These are phyloP conservation scores for Talaromyces sp. DNA, from an alignment of 2,329 filamentous ascomycete species.

Conservation along the genomic window DNA sequence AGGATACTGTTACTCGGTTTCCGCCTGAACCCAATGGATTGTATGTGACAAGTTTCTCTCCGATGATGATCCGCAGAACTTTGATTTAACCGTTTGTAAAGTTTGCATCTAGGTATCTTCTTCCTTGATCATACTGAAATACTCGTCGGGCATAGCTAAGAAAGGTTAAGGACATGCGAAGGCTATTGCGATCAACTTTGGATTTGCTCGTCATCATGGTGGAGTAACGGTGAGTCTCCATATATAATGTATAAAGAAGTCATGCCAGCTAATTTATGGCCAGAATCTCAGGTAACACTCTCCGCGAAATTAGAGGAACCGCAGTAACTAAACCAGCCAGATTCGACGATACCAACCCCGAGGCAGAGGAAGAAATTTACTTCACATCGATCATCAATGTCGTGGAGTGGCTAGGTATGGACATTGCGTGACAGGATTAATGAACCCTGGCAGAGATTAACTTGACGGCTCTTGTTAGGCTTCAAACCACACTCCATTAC, in stretches of 20 bases:
- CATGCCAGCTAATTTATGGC: neutral
- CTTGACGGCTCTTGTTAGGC: conserved; percentile 45
- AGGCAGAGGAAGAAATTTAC: conserved; percentile 84
- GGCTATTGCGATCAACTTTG: conserved; percentile 94
- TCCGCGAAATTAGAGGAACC: conserved; percentile 34
- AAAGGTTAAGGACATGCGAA: conserved; percentile 69
- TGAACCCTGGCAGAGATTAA: neutral
- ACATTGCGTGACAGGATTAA: neutral
- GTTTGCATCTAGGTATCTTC: conserved; percentile 11
- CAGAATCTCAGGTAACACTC: conserved; percentile 13
- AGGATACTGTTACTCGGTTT: conserved; percentile 59
- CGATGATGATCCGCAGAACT: conserved; percentile 48
- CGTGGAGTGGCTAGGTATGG: conserved; percentile 59
- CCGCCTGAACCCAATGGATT: conserved; percentile 81
- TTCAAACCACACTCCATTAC: conserved; percentile 77
- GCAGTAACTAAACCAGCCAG: conserved; percentile 57
- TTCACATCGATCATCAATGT: conserved; percentile 83
- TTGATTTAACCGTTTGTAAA: neutral
- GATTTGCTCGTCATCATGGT: conserved; percentile 79
- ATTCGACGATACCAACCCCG: conserved; percentile 94
- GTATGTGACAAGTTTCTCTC: neutral
- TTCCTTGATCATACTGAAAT: neutral
- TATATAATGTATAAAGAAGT: neutral
- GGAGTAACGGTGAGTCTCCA: conserved; percentile 41
- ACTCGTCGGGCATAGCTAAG: neutral